Conservation (phyloP, 331 rosid genomes). For the Stylosanthes scabra region DNA sequence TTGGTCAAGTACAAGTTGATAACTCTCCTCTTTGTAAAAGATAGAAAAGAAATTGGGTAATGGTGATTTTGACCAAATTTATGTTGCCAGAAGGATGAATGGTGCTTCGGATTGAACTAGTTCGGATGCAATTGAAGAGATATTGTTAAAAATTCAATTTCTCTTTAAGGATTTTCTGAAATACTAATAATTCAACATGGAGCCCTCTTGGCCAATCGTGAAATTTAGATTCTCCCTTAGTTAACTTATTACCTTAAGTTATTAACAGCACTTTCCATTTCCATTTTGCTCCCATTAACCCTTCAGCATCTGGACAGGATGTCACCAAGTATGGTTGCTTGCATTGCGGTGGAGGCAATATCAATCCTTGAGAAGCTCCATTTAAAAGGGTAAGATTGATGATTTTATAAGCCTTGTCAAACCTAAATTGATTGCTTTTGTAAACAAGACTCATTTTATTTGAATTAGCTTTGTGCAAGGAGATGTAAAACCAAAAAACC, state of each 20-base stretch:
- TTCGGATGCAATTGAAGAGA: conserved; percentile 79
- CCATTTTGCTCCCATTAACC: too few species aligned
- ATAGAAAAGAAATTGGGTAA: conserved; percentile 92
- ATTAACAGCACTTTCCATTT: not conserved
- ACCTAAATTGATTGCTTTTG: not conserved
- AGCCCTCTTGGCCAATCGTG: conserved; percentile 84
- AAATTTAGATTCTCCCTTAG: conserved; percentile 40
- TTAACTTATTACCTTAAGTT: conserved; percentile 16
- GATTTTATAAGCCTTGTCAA: conserved; percentile 4
- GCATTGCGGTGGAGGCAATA: too few species aligned
- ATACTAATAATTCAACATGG: conserved; percentile 52
- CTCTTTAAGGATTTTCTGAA: conserved; percentile 25
- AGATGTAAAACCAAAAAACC: conserved; percentile 94
- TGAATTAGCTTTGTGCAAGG: conserved; percentile 88
- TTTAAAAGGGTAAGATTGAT: not conserved
- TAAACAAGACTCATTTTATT: conserved; percentile 14
- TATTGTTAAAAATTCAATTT: conserved; percentile 42
- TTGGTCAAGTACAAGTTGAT: conserved; percentile 87
- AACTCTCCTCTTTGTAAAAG: conserved; percentile 76
- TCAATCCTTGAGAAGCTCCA: too few species aligned
- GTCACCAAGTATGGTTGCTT: too few species aligned
- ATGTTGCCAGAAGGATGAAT: conserved; percentile 81
- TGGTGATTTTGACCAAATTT: conserved; percentile 97
- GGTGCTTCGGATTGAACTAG: conserved; percentile 87
- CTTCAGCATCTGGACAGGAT: too few species aligned